A percentile compares a stretch with the other conserved stretches of the same genome.
Conservation (phyloP, 2,329 filamentous ascomycete genomes). For the Myriosclerotinia scirpicola region DNA sequence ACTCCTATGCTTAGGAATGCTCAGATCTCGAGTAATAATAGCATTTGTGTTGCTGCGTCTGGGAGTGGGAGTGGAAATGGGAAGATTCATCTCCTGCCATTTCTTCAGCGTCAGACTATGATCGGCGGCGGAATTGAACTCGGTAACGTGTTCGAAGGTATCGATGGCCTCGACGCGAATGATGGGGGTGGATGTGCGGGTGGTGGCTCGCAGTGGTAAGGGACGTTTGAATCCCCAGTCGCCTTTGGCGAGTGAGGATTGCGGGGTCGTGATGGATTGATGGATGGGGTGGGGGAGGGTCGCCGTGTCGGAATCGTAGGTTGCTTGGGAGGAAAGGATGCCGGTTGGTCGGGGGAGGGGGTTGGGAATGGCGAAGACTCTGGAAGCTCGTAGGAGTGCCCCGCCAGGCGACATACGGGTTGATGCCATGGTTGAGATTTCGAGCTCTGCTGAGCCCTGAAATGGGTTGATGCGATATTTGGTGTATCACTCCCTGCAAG, state of each 20-base stretch:
- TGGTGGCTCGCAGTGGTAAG: constrained; percentile 73
- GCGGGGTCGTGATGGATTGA: constrained; percentile 77
- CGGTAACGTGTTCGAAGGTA: constrained; percentile 83
- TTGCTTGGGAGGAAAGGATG: constrained; percentile 49
- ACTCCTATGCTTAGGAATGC: constrained; percentile 41
- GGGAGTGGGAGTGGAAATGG: constrained; percentile 56
- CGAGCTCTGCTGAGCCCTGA: constrained; percentile 17
- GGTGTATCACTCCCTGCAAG: neutral
- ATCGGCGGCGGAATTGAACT: constrained; percentile 80
- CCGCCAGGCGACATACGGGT: constrained; percentile 58
- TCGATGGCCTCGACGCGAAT: constrained; percentile 78
- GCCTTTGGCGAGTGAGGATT: constrained; percentile 69
- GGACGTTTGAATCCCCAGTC: constrained; percentile 94
- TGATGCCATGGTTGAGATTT: constrained; percentile 36
- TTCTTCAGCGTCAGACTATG: constrained; percentile 79
- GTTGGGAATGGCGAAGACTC: constrained; percentile 83
- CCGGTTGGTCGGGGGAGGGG: constrained; percentile 64
- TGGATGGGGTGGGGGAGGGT: constrained; percentile 79
- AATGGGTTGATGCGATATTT: neutral
- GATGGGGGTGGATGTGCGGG: constrained; percentile 69
- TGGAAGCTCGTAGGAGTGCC: constrained; percentile 77
- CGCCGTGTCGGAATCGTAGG: constrained; percentile 62
- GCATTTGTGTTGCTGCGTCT: too few species aligned
- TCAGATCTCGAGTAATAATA: neutral
- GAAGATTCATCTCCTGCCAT: constrained; percentile 78